phyloP scores from a whole-genome alignment of 768 basidiomycete species.

The Daedalea quercina region DNA sequence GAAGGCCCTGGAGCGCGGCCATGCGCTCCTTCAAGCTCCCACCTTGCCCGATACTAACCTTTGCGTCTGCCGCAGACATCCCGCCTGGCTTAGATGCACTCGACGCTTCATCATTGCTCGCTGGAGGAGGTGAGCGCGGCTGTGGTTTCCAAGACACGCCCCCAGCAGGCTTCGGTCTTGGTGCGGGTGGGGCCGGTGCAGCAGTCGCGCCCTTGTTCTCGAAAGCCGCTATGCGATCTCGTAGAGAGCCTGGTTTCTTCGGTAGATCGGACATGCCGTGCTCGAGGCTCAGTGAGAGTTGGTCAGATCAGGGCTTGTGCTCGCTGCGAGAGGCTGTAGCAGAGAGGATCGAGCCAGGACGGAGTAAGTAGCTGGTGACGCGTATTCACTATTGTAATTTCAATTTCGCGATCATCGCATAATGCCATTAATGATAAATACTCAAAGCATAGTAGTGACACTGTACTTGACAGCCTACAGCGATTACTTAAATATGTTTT shows the following conservation, averaged over 20 bases:
- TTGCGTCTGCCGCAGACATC: constrained; percentile 84
- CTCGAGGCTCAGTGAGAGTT: background rate
- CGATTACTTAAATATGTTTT: no score
- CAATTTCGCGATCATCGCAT: no score
- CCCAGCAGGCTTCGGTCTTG: constrained; percentile 57
- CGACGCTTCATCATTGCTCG: constrained; percentile 15
- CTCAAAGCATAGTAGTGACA: background rate
- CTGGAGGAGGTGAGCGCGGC: constrained; percentile 35
- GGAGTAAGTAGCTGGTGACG: background rate
- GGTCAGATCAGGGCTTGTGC: background rate
- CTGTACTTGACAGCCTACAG: background rate
- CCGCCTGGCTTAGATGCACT: constrained; percentile 27
- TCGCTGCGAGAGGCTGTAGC: background rate
- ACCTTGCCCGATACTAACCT: constrained; percentile 74
- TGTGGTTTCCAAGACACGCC: constrained; percentile 70
- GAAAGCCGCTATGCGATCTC: constrained; percentile 86
- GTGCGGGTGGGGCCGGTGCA: constrained; percentile 24
- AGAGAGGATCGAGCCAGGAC: background rate
- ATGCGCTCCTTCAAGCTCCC: constrained; percentile 89
- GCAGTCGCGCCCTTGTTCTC: constrained; percentile 52
- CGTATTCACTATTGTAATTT: background rate
- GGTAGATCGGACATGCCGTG: constrained; percentile 18
- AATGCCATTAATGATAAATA: no score
- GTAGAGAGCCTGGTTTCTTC: constrained; percentile 53
- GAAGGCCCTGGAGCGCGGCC: constrained; percentile 85